phyloP scores from a whole-genome alignment of 345 rosid genomes.

The Carallia pectinifolia region DNA sequence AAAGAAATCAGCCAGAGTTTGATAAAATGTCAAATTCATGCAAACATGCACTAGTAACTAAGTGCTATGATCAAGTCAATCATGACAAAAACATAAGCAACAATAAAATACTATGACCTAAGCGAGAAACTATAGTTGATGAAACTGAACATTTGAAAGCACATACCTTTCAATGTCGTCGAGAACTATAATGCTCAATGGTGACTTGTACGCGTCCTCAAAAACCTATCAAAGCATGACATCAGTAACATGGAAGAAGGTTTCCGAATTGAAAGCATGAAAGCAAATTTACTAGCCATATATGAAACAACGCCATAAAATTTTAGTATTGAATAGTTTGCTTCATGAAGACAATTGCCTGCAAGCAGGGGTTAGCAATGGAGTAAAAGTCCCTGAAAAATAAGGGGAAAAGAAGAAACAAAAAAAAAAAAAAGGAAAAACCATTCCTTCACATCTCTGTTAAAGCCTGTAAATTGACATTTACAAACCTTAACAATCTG shows the following conservation, averaged over 20 bases:
- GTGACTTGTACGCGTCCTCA: constrained; percentile 98
- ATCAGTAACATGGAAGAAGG: not conserved
- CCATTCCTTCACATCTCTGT: not conserved
- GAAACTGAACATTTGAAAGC: not conserved
- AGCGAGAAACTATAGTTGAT: not conserved
- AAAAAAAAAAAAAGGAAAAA: not conserved
- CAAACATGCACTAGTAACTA: no score
- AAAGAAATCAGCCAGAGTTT: no score
- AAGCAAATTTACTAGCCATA: constrained; percentile 15
- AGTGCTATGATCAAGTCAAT: no score
- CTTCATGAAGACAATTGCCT: not conserved
- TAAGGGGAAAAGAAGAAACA: not conserved
- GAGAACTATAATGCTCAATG: constrained; percentile 89
- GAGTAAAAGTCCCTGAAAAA: not conserved
- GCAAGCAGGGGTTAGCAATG: not conserved
- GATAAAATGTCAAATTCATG: no score
- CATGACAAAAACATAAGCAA: no score
- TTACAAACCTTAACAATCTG: constrained; percentile 82
- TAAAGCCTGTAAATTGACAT: not conserved
- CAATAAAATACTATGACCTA: not conserved
- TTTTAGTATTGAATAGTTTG: not conserved
- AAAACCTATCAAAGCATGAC: constrained; percentile 54
- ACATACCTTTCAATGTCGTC: constrained; percentile 95
- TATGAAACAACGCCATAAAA: constrained; percentile 5
- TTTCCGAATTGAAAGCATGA: not conserved